These are phyloP conservation scores for Fraxinus velutina DNA, from an alignment of 305 asterid species.

Conservation along the genomic window DNA sequence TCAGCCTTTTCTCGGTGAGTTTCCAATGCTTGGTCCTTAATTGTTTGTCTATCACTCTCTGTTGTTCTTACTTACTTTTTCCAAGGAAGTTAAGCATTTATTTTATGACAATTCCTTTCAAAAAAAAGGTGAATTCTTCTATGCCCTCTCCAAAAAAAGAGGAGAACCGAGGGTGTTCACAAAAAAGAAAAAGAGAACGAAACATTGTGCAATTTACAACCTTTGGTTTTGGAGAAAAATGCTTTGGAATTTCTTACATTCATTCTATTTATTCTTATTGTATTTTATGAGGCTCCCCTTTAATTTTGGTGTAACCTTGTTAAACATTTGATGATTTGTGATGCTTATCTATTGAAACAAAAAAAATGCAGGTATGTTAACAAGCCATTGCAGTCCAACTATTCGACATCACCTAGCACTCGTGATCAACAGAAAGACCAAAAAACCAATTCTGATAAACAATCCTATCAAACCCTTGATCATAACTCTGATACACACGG, in stretches of 20 bases:
- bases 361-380: constrained; percentile 60
- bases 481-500: constrained; percentile 28
- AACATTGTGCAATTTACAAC: background rate
- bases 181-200: background rate
- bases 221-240: background rate
- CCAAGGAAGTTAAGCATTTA: background rate
- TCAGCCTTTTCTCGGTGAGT: constrained; percentile 96
- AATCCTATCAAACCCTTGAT: constrained; percentile 29
- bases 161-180: background rate
- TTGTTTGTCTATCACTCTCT: background rate
- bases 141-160: background rate
- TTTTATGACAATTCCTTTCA: background rate
- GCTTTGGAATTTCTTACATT: background rate
- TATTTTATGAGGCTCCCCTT: background rate
- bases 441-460: constrained; percentile 37
- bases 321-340: background rate
- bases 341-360: constrained; percentile 17
- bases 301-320: background rate
- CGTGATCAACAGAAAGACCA: constrained; percentile 41
- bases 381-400: constrained; percentile 29
- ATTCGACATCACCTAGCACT: constrained; percentile 39
- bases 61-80: background rate
- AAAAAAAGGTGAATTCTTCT: background rate
- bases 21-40: constrained; percentile 8
- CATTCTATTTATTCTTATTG: background rate